Conservation (phyloP, 1,284 basidiomycete species). For the Ceratorhiza oryzae-sativae region DNA sequence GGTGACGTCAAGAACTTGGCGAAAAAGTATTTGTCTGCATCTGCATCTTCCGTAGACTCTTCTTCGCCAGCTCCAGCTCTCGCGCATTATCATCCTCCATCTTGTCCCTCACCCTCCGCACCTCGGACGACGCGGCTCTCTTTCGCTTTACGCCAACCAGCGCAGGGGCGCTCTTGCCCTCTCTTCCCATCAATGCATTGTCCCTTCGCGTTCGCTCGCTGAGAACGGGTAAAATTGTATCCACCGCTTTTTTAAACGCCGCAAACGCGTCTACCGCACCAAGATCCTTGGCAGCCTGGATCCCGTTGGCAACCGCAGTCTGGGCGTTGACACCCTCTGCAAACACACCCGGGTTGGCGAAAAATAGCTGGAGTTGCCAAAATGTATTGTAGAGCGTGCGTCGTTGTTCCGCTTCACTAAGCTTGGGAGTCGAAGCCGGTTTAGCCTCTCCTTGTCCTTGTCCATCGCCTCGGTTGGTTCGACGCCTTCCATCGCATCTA, state of each 20-base stretch:
- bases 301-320: conserved; percentile 2
- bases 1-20: conserved; percentile 90
- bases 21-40: conserved; percentile 72
- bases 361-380: conserved; percentile 80
- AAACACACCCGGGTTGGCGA: conserved; percentile 60
- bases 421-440: conserved; percentile 41
- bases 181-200: conserved; percentile 78
- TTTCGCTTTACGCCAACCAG: conserved; percentile 47
- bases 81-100: conserved; percentile 48
- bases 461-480: conserved; percentile 25
- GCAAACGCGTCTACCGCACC: conserved; percentile 49
- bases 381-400: conserved; percentile 83
- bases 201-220: conserved; percentile 85
- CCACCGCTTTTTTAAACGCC: conserved; percentile 71
- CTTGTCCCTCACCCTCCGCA: conserved; percentile 19
- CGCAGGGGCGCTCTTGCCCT: conserved; percentile 52
- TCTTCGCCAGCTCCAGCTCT: conserved; percentile 70
- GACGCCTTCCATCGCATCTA: conserved; percentile 44
- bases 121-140: conserved; percentile 1
- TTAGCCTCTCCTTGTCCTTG: conserved; percentile 42
- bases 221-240: conserved; percentile 75
- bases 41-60: conserved; percentile 52
- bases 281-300: neutral
- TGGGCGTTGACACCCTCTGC: conserved; percentile 30
- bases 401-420: conserved; percentile 61